A percentile compares a stretch with the other conserved stretches of the same genome.
These are phyloP conservation scores for Sisymbrium irio DNA, from an alignment of 345 rosid species.

Conservation along the genomic window DNA sequence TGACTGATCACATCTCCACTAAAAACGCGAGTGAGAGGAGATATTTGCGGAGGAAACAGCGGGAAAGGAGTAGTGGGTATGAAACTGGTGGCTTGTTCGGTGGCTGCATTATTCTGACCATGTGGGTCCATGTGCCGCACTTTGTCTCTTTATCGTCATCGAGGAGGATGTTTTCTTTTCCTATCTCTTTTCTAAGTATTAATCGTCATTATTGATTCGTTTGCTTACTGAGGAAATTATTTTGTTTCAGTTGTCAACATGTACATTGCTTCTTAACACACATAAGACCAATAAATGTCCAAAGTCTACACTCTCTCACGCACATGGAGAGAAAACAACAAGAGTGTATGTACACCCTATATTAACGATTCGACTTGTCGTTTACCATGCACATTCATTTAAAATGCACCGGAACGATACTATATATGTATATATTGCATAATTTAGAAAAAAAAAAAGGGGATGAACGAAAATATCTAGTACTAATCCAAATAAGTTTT, in stretches of 20 bases:
- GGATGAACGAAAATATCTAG: not conserved
- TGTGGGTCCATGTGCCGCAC: constrained; percentile 17
- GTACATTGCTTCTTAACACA: not conserved
- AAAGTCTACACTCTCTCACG: constrained; percentile 5
- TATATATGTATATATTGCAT: not conserved
- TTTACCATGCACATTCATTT: not conserved
- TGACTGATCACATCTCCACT: not conserved
- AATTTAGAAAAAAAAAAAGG: not conserved
- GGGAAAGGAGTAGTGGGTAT: constrained; percentile 16
- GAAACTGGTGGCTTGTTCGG: constrained; percentile 24
- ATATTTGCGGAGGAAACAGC: constrained; percentile 30
- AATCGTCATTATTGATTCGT: not conserved
- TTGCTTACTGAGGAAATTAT: not conserved
- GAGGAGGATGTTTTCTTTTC: not conserved
- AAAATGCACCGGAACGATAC: not conserved
- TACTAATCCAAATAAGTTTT: not conserved
- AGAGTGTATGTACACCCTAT: constrained; percentile 8
- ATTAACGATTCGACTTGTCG: not conserved
- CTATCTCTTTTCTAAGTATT: not conserved
- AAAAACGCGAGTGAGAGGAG: constrained; percentile 20
- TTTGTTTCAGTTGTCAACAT: not conserved
- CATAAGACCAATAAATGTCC: constrained; percentile 3
- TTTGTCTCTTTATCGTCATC: constrained; percentile 3
- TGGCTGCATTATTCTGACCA: constrained; percentile 27
- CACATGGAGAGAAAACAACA: constrained; percentile 27